Conservation (phyloP, 2,329 filamentous ascomycete species). For the Fusarium xyrophilum region DNA sequence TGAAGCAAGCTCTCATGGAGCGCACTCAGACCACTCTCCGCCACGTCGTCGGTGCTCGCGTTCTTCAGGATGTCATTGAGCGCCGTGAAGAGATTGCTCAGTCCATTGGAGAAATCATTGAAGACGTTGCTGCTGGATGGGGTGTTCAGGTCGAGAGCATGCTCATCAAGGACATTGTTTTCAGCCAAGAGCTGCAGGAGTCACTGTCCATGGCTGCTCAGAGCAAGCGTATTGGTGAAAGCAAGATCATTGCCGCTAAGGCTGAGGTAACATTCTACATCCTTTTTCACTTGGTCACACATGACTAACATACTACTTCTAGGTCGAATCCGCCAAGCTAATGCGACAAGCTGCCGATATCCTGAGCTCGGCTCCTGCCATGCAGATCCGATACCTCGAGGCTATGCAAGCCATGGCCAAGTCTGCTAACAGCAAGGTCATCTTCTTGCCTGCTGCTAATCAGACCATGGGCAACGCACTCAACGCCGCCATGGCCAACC, state of each 20-base stretch:
- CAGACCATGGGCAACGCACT: slow-evolving; percentile 62
- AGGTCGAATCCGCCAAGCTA: slow-evolving; percentile 91
- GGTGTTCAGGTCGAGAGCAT: slow-evolving; percentile 97
- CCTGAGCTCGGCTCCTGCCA: slow-evolving; percentile 86
- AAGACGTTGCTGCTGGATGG: slow-evolving; percentile 92
- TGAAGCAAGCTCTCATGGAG: slow-evolving; percentile 95
- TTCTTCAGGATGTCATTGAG: slow-evolving; percentile 98
- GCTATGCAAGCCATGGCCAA: slow-evolving; percentile 99
- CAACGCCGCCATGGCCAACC: slow-evolving; percentile 52
- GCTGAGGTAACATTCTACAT: slow-evolving; percentile 66
- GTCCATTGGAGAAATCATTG: slow-evolving; percentile 95
- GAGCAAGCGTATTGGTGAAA: slow-evolving; percentile 97
- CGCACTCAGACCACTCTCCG: slow-evolving; percentile 97
- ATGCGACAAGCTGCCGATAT: slow-evolving; percentile 96
- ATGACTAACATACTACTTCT: not conserved
- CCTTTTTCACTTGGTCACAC: not conserved
- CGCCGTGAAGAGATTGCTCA: slow-evolving; percentile 95
- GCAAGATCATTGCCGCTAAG: slow-evolving; percentile 96
- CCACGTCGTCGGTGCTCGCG: slow-evolving; percentile 93
- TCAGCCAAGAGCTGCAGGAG: slow-evolving; percentile 93
- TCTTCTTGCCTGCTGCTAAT: slow-evolving; percentile 72
- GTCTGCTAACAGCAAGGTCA: slow-evolving; percentile 85
- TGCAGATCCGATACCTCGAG: slow-evolving; percentile 98
- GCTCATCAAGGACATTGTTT: slow-evolving; percentile 99
- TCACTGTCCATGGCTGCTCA: slow-evolving; percentile 98